Evolutionary conservation across 2,329 filamentous ascomycete genomes (phyloP).

Genomic region (Thermothelomyces thermophilus): DNA sequence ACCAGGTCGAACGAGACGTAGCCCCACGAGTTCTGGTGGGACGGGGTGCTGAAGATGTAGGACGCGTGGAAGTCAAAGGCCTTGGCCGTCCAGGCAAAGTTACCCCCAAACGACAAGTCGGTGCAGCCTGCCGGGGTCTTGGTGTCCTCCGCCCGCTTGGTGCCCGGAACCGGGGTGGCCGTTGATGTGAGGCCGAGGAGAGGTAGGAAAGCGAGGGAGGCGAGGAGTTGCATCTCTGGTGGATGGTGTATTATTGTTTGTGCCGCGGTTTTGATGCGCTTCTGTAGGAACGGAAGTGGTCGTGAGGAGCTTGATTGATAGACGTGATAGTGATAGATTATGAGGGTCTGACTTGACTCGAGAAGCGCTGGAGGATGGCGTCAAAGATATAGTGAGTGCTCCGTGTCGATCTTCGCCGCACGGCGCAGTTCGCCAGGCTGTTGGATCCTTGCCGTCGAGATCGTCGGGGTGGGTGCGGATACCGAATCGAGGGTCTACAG

Average conservation of each 20-base stretch:
- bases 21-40: slow-evolving; percentile 45
- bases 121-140: slow-evolving; percentile 28
- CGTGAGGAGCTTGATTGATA: too few species aligned
- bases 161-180: slow-evolving; percentile 1
- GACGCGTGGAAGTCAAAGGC: slow-evolving; percentile 44
- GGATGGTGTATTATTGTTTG: neutral
- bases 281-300: neutral
- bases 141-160: slow-evolving; percentile 3
- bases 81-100: slow-evolving; percentile 37
- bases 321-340: too few species aligned
- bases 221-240: slow-evolving; percentile 10
- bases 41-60: slow-evolving; percentile 44
- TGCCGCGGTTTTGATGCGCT: neutral
- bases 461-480: neutral
- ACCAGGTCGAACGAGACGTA: slow-evolving; percentile 43
- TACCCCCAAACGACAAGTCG: slow-evolving; percentile 27
- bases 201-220: slow-evolving; percentile 1
- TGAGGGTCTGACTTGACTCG: too few species aligned
- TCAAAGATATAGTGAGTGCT: slow-evolving; percentile 2
- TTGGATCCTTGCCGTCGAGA: neutral
- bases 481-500: neutral
- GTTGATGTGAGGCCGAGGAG: slow-evolving; percentile 8
- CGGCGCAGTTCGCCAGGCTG: neutral
- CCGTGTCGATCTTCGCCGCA: slow-evolving; percentile 8
- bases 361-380: too few species aligned